Evolutionary conservation across 257 asterid genomes (phyloP).

Genomic region (Cinchona pubescens): DNA sequence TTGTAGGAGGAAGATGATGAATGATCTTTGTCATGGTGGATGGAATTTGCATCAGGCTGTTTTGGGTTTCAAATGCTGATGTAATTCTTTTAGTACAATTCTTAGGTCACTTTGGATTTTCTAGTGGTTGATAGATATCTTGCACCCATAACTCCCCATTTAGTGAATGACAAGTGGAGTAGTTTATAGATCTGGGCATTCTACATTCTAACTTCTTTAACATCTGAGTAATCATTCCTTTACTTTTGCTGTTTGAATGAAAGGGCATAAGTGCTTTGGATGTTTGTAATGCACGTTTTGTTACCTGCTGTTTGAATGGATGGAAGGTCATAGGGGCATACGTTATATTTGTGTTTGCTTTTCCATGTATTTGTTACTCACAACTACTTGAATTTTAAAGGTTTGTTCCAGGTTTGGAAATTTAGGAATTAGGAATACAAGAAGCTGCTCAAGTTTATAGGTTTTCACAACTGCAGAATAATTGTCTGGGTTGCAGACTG

Average conservation of each 20-base stretch:
- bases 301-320: not conserved
- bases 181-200: slow-evolving; percentile 26
- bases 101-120: slow-evolving; percentile 22
- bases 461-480: too few relatives aligned
- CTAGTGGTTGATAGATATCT: slow-evolving; percentile 17
- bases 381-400: not conserved
- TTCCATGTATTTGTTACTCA: not conserved
- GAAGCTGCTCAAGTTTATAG: slow-evolving; percentile 3
- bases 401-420: not conserved
- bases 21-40: slow-evolving; percentile 15
- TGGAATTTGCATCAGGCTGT: not conserved
- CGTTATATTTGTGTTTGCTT: too few relatives aligned
- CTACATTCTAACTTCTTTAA: slow-evolving; percentile 21
- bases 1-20: slow-evolving; percentile 54
- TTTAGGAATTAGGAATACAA: not conserved
- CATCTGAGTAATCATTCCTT: slow-evolving; percentile 14
- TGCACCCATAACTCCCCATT: slow-evolving; percentile 1
- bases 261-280: not conserved
- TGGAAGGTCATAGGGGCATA: too few relatives aligned
- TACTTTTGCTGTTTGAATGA: slow-evolving; percentile 1
- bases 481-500: too few relatives aligned
- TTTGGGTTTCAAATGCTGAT: slow-evolving; percentile 11
- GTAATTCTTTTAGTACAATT: slow-evolving; percentile 21
- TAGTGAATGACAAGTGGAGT: not conserved
- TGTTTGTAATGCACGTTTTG: not conserved